phyloP scores from a whole-genome alignment of 257 asterid species.

The Primulina tabacum region DNA sequence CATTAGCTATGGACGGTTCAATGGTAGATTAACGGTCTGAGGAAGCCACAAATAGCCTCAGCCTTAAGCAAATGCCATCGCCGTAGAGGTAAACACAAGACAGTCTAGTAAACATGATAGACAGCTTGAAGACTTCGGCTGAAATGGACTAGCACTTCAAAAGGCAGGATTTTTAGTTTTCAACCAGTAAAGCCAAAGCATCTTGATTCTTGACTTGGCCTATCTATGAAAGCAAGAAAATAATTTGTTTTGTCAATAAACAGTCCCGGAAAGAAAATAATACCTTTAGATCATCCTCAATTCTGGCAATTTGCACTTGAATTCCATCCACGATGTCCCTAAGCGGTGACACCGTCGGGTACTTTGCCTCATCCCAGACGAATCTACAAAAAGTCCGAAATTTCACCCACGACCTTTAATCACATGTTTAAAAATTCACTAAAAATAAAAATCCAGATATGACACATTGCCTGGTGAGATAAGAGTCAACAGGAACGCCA shows the following conservation, averaged over 20 bases:
- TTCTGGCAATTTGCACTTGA: constrained; percentile 70
- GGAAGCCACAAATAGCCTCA: neutral
- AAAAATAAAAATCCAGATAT: constrained; percentile 5
- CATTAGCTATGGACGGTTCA: neutral
- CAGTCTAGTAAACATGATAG: constrained; percentile 3
- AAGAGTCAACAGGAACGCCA: constrained; percentile 92
- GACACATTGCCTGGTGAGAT: constrained; percentile 67
- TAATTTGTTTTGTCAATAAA: neutral
- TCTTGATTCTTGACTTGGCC: neutral
- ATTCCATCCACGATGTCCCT: constrained; percentile 80
- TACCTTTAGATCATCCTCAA: constrained; percentile 97
- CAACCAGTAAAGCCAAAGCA: neutral
- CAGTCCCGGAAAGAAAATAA: constrained; percentile 9
- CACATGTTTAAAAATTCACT: neutral
- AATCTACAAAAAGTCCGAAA: constrained; percentile 45
- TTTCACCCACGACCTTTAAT: constrained; percentile 12
- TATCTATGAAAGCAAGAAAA: neutral
- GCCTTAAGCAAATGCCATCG: neutral
- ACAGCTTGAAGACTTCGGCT: neutral
- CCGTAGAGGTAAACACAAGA: neutral
- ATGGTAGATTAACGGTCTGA: neutral
- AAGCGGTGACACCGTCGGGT: constrained; percentile 84
- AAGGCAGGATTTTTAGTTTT: neutral
- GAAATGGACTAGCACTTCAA: constrained; percentile 2
- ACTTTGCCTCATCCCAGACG: constrained; percentile 88